Evolutionary conservation across 2,329 filamentous ascomycete genomes (phyloP), one percentile per base, ranked within the genome.

Genomic region (Penicillium paneum): DNA sequence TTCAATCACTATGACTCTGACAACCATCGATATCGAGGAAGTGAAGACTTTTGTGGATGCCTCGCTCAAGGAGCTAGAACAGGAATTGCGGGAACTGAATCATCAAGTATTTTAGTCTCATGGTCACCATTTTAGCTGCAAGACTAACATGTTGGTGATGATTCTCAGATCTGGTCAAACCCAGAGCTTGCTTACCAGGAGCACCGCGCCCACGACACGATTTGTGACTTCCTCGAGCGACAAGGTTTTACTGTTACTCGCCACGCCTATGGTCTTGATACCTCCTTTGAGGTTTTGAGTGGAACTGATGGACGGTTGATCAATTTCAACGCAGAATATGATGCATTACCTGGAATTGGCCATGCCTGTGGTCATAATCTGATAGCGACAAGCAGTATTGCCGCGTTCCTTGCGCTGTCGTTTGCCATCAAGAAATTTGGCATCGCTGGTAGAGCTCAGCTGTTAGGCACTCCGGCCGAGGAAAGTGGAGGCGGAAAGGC

Each of bases 181-280:
- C 81, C 81, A 0, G 81, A 84, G 62, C 67, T 80, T 0, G 76
- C 73, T 2, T 83, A 78, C 62, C 64, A 81, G 49, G 81, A 84
- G 58, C 67, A 76, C 63, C 74, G 72, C 17, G 81, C 82, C 8
- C 80, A 83, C 57, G 75, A 81, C 36, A 74, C 71, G 8, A 77
- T 84, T 43, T 75, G 75, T 15, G 58, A 67, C 5, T 74, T 78
- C 35, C 69, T 83, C 0, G 70, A 76, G 38, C 57, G 64, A 1
- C 73, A 76, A 3, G 81, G 78, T 0, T 81, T 79, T 60, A 54
- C 63, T 0, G 78, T 83, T 7, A 78, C 71, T 5, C 74, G 75
- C 0, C 75, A 80, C 49, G 77, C 80, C 0, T 81, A 81, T 60
- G 81, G 78, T 3, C 59, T 84, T 0, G 69, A 74, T 8, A 84